Percentiles rank a stretch among this genome's conserved stretches.
Evolutionary conservation across 768 basidiomycete species (phyloP).

Genomic region (Lentinula detonsa): DNA sequence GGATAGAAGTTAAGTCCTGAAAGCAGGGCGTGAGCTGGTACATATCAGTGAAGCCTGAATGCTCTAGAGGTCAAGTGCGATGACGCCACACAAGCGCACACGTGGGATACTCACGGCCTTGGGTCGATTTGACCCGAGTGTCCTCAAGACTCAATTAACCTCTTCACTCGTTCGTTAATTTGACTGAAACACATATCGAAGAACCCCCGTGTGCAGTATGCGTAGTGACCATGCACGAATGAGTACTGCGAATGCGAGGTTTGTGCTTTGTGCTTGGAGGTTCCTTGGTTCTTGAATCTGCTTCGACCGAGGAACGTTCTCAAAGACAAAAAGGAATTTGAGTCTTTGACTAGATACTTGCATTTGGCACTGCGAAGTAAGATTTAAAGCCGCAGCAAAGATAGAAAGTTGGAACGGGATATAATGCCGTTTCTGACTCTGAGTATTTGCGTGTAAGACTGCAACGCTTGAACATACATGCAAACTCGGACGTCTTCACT

Average conservation of each 20-base stretch:
- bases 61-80: background rate
- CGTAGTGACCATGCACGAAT: background rate
- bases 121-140: background rate
- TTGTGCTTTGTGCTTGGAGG: background rate
- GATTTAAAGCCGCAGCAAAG: background rate
- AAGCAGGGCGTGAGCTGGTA: background rate
- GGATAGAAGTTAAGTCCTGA: background rate
- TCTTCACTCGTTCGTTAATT: slow-evolving; percentile 1
- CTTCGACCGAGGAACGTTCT: background rate
- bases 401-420: background rate
- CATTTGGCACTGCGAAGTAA: background rate
- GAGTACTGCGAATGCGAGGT: background rate
- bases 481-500: background rate
- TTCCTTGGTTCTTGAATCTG: background rate
- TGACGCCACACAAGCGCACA: slow-evolving; percentile 5
- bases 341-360: background rate
- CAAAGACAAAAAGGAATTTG: background rate
- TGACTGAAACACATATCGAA: slow-evolving; percentile 1
- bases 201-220: background rate
- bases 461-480: background rate
- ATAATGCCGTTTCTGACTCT: background rate
- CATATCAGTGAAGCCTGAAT: background rate
- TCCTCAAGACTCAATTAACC: background rate
- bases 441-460: background rate
- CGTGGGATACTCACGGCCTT: background rate